phyloP scores from a whole-genome alignment of 2,329 filamentous ascomycete species.

The Scedosporium dehoogii region DNA sequence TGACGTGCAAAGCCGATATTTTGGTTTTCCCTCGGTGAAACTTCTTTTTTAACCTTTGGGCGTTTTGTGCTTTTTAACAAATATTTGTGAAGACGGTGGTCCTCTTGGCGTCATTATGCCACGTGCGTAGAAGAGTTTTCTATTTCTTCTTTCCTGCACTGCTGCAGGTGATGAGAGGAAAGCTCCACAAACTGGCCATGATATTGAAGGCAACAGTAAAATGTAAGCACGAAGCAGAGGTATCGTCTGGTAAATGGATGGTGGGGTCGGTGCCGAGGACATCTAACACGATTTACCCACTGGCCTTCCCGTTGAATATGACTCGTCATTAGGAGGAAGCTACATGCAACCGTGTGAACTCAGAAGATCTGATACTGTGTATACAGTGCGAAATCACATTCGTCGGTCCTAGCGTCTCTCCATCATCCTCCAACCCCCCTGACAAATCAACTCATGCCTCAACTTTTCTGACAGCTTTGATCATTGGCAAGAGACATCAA shows the following conservation, averaged over 20 bases:
- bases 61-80: neutral
- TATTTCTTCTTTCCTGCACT: neutral
- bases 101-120: neutral
- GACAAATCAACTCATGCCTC: neutral
- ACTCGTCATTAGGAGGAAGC: neutral
- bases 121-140: neutral
- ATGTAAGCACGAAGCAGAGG: neutral
- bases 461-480: too few relatives aligned
- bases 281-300: neutral
- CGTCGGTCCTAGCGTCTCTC: neutral
- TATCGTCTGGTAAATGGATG: neutral
- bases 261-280: neutral
- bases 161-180: neutral
- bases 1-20: neutral
- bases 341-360: neutral
- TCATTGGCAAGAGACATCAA: too few relatives aligned
- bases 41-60: neutral
- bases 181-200: neutral
- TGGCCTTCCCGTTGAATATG: neutral
- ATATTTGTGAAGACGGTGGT: neutral
- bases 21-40: neutral
- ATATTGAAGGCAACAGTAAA: neutral
- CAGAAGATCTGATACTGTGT: neutral
- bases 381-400: neutral
- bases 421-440: neutral